phyloP scores from a whole-genome alignment of 2,329 filamentous ascomycete genomes.

The Talaromyces albobiverticillius region DNA sequence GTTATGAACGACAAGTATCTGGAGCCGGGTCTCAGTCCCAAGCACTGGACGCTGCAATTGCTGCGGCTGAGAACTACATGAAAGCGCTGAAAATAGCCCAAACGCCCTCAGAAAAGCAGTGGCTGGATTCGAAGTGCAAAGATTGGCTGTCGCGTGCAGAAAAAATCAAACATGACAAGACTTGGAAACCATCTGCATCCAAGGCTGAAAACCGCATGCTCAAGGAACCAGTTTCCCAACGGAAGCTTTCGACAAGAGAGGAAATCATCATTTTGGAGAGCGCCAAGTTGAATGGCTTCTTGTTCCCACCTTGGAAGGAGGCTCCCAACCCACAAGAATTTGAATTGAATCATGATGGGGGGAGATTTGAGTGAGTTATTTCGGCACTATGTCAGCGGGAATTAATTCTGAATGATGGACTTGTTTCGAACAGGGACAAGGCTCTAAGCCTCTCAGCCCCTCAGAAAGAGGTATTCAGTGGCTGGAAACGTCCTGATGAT shows the following conservation, averaged over 20 bases:
- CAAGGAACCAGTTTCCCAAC: conserved; percentile 52
- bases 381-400: background rate
- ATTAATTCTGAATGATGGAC: background rate
- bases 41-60: conserved; percentile 72
- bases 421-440: conserved; percentile 7
- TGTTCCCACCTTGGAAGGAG: conserved; percentile 81
- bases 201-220: conserved; percentile 28
- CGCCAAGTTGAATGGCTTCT: conserved; percentile 75
- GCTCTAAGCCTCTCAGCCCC: conserved; percentile 59
- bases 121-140: conserved; percentile 67
- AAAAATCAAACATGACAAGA: conserved; percentile 60
- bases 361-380: conserved; percentile 60
- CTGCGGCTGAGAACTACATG: conserved; percentile 79
- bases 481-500: conserved; percentile 76
- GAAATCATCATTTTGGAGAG: conserved; percentile 72
- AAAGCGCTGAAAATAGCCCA: conserved; percentile 63
- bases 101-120: conserved; percentile 61
- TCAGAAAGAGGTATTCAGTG: conserved; percentile 73
- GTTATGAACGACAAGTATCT: conserved; percentile 53
- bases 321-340: conserved; percentile 64
- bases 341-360: conserved; percentile 45
- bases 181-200: conserved; percentile 28
- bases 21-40: conserved; percentile 55
- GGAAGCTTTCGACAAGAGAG: conserved; percentile 66
- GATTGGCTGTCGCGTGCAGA: conserved; percentile 71